These are phyloP conservation scores for Euryodendron excelsum DNA, from an alignment of 148 eudicot species.

Conservation along the genomic window DNA sequence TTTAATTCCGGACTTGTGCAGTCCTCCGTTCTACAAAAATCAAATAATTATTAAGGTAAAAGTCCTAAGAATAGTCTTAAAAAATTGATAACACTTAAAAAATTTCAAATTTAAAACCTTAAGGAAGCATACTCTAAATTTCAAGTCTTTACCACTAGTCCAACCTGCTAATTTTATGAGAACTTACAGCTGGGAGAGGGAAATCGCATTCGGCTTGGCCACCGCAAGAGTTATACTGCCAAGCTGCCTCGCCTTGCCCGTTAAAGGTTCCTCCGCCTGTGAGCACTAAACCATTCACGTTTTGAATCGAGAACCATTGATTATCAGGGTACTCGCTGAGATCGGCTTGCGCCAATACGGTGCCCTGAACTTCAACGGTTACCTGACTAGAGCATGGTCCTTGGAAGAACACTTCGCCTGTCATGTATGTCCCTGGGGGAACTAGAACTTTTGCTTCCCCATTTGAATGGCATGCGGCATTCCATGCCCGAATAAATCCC, in stretches of 20 bases:
- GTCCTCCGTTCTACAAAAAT: too few species aligned
- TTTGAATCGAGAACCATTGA: conserved; percentile 19
- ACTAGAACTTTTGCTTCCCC: conserved; percentile 43
- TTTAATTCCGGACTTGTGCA: too few species aligned
- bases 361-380: conserved; percentile 53
- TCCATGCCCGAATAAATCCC: conserved; percentile 54
- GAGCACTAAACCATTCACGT: conserved; percentile 9
- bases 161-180: too few species aligned
- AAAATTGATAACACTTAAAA: too few species aligned
- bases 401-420: conserved; percentile 35
- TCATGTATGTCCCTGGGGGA: conserved; percentile 43
- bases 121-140: too few species aligned
- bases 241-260: conserved; percentile 25
- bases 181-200: conserved; percentile 35
- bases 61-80: too few species aligned
- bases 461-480: conserved; percentile 40
- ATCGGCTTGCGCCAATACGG: conserved; percentile 15
- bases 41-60: too few species aligned
- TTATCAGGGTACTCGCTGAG: conserved; percentile 2
- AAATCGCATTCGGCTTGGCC: background rate
- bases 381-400: conserved; percentile 56
- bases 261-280: conserved; percentile 38
- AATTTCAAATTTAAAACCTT: too few species aligned
- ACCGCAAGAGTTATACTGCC: conserved; percentile 13
- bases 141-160: too few species aligned